Percentiles rank a stretch among this genome's conserved stretches.
Evolutionary conservation across 2,329 filamentous ascomycete species (phyloP).

Genomic region (Graphilbum ipis-grandicollis): DNA sequence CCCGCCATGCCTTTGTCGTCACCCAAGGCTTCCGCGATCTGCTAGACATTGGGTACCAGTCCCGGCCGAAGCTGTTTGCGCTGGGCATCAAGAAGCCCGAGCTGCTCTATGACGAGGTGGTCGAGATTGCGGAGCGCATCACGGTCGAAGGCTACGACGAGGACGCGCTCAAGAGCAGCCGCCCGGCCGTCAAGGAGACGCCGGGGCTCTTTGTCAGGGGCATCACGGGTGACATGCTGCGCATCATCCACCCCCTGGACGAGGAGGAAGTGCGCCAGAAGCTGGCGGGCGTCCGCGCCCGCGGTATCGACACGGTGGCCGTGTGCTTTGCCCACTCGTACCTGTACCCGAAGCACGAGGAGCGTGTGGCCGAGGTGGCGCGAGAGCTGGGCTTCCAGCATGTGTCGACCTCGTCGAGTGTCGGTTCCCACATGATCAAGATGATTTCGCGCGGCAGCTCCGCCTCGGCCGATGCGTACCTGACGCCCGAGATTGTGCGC

Average conservation of each 20-base stretch:
- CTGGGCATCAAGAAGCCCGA: slow-evolving; percentile 5
- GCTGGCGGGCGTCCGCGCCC: slow-evolving; percentile 17
- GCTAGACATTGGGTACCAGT: slow-evolving; percentile 7
- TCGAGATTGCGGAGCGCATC: slow-evolving; percentile 8
- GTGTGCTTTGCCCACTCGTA: slow-evolving; percentile 39
- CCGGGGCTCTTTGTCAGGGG: slow-evolving; percentile 18
- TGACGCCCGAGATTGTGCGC: slow-evolving; percentile 53
- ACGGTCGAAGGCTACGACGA: slow-evolving; percentile 16
- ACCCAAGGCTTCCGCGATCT: slow-evolving; percentile 8
- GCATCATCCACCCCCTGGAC: slow-evolving; percentile 12
- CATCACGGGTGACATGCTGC: slow-evolving; percentile 14
- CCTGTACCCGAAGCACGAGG: slow-evolving; percentile 39
- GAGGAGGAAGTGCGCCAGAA: slow-evolving; percentile 13
- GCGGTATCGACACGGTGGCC: slow-evolving; percentile 24
- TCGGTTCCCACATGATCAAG: slow-evolving; percentile 43
- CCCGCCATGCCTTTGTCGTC: slow-evolving; percentile 6
- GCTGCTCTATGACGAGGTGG: slow-evolving; percentile 7
- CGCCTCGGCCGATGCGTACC: slow-evolving; percentile 56
- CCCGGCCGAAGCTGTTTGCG: slow-evolving; percentile 7
- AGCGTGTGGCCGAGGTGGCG: slow-evolving; percentile 11
- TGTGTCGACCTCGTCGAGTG: neutral
- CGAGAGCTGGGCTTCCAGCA: slow-evolving; percentile 2
- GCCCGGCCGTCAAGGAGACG: slow-evolving; percentile 15
- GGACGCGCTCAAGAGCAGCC: slow-evolving; percentile 14
- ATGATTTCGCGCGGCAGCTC: slow-evolving; percentile 51